These are phyloP conservation scores for Drechslerella coelobrocha DNA, from an alignment of 2,329 filamentous ascomycete species.

Conservation along the genomic window DNA sequence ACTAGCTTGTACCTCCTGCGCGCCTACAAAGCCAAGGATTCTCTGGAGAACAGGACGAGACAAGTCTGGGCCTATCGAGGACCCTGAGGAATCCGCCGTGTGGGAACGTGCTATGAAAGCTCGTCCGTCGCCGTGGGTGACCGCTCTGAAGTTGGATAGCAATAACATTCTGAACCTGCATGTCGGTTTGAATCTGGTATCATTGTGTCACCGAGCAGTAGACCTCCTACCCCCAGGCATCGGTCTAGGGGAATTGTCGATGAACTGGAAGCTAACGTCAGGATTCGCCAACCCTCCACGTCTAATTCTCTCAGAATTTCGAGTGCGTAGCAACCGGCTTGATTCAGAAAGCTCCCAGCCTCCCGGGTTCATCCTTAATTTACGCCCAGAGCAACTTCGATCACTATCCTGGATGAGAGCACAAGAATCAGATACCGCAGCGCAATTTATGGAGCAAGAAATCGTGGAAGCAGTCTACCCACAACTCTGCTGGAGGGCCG, in stretches of 20 bases:
- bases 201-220: constrained; percentile 60
- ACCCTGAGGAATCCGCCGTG: constrained; percentile 62
- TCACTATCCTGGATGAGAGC: constrained; percentile 68
- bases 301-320: constrained; percentile 58
- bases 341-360: constrained; percentile 57
- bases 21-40: constrained; percentile 58
- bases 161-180: constrained; percentile 58
- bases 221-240: constrained; percentile 54
- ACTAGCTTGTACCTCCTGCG: constrained; percentile 56
- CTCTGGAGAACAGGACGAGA: constrained; percentile 58
- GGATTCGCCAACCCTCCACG: constrained; percentile 57
- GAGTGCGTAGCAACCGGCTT: constrained; percentile 60
- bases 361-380: constrained; percentile 56
- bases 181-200: constrained; percentile 59
- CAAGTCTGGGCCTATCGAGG: constrained; percentile 62
- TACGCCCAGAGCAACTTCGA: constrained; percentile 64
- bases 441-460: constrained; percentile 64
- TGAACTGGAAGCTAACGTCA: constrained; percentile 62
- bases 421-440: constrained; percentile 62
- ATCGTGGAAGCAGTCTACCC: constrained; percentile 65
- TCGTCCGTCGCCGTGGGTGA: constrained; percentile 60
- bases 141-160: constrained; percentile 56
- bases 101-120: constrained; percentile 64
- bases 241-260: constrained; percentile 24
- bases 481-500: constrained; percentile 65